Percentiles rank a stretch among this genome's conserved stretches.
Conservation (phyloP, 73 alveolate genomes). For the Uronychia setigera region DNA sequence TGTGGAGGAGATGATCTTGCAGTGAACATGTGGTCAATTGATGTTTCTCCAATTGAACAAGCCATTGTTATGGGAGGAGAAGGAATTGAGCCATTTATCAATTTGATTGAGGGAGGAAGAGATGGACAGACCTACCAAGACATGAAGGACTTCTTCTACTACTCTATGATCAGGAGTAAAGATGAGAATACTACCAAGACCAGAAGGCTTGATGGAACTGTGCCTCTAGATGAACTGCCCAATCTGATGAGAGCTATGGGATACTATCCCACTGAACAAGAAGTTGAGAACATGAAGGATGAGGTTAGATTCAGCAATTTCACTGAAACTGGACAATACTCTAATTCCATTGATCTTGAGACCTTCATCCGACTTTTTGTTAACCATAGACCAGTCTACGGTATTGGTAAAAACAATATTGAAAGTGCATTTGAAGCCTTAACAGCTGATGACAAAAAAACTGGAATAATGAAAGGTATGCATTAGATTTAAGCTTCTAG, state of each 20-base stretch:
- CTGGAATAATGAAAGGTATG: conserved; percentile 59
- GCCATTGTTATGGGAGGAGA: conserved; percentile 91
- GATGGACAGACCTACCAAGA: conserved; percentile 96
- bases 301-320: conserved; percentile 95
- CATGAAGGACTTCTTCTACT: conserved; percentile 97
- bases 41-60: conserved; percentile 93
- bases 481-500: conserved; percentile 59
- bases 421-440: conserved; percentile 84
- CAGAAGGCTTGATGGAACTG: conserved; percentile 96
- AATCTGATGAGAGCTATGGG: conserved; percentile 98
- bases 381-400: conserved; percentile 98
- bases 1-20: conserved; percentile 97
- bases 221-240: conserved; percentile 91
- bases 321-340: conserved; percentile 92
- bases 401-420: conserved; percentile 90
- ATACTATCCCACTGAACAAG: conserved; percentile 97
- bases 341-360: conserved; percentile 89
- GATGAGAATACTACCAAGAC: conserved; percentile 98
- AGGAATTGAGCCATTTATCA: conserved; percentile 95
- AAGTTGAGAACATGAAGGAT: conserved; percentile 94
- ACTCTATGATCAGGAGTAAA: conserved; percentile 94
- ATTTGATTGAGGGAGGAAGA: conserved; percentile 96
- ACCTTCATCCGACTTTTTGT: conserved; percentile 93
- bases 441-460: conserved; percentile 66
- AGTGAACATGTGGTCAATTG: conserved; percentile 96